Conservation (phyloP, 108 stramenopile genomes). For the Fistulifera pelliculosa region DNA sequence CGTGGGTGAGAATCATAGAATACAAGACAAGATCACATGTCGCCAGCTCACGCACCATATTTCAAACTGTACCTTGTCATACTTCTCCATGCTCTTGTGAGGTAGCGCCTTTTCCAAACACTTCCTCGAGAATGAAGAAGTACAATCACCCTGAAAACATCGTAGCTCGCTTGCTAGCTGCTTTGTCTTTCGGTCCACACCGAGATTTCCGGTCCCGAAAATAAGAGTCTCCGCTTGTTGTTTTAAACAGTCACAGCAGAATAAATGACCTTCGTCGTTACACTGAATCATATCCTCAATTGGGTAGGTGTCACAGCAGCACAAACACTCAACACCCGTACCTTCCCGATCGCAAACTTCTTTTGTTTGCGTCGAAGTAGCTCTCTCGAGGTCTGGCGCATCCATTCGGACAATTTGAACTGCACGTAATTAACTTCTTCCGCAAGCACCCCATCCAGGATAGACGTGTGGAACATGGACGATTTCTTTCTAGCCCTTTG, state of each 20-base stretch:
- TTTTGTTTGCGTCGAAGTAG: conserved; percentile 12
- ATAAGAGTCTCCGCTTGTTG: conserved; percentile 61
- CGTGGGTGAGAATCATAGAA: too few species aligned
- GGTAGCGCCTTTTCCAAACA: conserved; percentile 52
- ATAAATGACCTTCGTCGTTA: conserved; percentile 62
- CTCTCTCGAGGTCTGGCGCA: conserved; percentile 2
- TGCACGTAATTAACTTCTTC: conserved; percentile 28
- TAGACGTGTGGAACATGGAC: neutral
- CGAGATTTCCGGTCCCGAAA: conserved; percentile 62
- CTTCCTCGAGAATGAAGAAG: conserved; percentile 48
- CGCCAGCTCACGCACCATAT: conserved; percentile 47
- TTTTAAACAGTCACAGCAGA: conserved; percentile 65
- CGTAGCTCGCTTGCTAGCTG: conserved; percentile 42
- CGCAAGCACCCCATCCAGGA: conserved; percentile 19
- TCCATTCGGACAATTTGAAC: conserved; percentile 30
- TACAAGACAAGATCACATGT: too few species aligned
- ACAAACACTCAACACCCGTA: conserved; percentile 53
- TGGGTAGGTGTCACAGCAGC: conserved; percentile 62
- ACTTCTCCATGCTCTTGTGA: conserved; percentile 60
- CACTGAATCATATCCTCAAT: conserved; percentile 77
- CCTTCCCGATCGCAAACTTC: conserved; percentile 12
- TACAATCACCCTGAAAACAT: conserved; percentile 60
- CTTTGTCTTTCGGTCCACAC: conserved; percentile 29
- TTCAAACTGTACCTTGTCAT: conserved; percentile 56
- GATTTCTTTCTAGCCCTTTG: too few species aligned